Conservation (phyloP, 1,284 basidiomycete genomes). For the Ganoderma lingzhi region DNA sequence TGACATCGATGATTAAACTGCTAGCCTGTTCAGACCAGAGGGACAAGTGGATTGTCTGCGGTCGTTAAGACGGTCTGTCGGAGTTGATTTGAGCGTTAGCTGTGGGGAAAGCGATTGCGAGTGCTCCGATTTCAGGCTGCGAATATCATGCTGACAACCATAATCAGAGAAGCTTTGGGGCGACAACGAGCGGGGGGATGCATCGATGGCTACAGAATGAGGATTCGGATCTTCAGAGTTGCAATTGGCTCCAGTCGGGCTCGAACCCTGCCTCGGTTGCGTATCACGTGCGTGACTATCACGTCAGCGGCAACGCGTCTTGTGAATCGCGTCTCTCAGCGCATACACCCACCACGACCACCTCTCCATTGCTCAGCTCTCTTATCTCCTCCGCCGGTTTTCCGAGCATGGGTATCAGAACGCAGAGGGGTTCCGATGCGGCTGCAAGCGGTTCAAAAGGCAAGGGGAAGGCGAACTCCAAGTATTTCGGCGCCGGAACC, state of each 20-base stretch:
- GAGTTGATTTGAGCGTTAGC: no score
- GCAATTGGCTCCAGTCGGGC: no score
- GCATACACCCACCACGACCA: not conserved
- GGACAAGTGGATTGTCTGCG: no score
- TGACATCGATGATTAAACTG: no score
- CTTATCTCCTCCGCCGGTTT: not conserved
- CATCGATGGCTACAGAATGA: not conserved
- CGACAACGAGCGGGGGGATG: no score
- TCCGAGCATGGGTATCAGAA: not conserved
- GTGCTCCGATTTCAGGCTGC: no score
- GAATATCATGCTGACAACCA: no score
- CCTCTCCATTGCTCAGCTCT: not conserved
- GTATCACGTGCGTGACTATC: not conserved
- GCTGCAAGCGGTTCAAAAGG: not conserved
- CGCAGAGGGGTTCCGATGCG: not conserved
- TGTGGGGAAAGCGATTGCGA: no score
- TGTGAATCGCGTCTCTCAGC: not conserved
- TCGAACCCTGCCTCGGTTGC: not conserved
- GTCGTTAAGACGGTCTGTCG: no score
- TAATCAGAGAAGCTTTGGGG: no score
- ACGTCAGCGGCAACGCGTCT: not conserved
- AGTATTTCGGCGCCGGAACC: slow-evolving; percentile 1
- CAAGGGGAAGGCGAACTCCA: not conserved
- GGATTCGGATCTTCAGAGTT: not conserved
- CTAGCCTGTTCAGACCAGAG: no score